Evolutionary conservation across 2,329 filamentous ascomycete species (phyloP).

Genomic region (Fusarium bactridioides): DNA sequence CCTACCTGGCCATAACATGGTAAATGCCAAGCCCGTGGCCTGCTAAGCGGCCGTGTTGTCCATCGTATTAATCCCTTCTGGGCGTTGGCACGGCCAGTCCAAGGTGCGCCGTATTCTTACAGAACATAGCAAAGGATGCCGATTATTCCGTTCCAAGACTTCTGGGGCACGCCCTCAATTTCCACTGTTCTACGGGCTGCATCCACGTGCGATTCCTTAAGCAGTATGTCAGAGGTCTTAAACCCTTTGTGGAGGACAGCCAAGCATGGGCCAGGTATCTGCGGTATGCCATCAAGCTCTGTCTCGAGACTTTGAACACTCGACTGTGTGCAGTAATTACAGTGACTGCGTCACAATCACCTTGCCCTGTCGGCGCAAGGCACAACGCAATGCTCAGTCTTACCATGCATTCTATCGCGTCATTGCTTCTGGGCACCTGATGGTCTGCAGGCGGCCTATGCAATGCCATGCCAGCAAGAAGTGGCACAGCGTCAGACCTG

Average conservation of each 20-base stretch:
- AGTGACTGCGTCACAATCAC: constrained; percentile 22
- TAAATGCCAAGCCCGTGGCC: constrained; percentile 27
- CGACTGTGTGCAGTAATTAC: constrained; percentile 13
- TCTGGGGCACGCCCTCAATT: constrained; percentile 41
- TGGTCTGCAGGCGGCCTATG: constrained; percentile 38
- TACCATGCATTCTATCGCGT: constrained; percentile 40
- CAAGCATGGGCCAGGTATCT: constrained; percentile 33
- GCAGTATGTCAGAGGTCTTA: constrained; percentile 29
- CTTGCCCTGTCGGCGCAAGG: constrained; percentile 26
- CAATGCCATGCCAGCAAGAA: constrained; percentile 38
- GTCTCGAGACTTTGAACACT: constrained; percentile 21
- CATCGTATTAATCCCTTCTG: constrained; percentile 33
- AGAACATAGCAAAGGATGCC: constrained; percentile 35
- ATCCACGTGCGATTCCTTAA: constrained; percentile 36
- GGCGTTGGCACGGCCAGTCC: constrained; percentile 27
- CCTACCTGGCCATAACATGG: constrained; percentile 8
- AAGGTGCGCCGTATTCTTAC: constrained; percentile 28
- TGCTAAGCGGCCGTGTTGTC: constrained; percentile 25
- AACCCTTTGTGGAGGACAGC: constrained; percentile 29
- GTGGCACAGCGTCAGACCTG: constrained; percentile 35
- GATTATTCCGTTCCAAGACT: constrained; percentile 43
- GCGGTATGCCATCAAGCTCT: constrained; percentile 28
- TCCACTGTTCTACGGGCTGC: constrained; percentile 34
- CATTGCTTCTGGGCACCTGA: constrained; percentile 40
- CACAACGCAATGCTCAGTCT: constrained; percentile 39